Conservation (phyloP, 805 yeast genomes). For the Teunomyces cretensis region DNA sequence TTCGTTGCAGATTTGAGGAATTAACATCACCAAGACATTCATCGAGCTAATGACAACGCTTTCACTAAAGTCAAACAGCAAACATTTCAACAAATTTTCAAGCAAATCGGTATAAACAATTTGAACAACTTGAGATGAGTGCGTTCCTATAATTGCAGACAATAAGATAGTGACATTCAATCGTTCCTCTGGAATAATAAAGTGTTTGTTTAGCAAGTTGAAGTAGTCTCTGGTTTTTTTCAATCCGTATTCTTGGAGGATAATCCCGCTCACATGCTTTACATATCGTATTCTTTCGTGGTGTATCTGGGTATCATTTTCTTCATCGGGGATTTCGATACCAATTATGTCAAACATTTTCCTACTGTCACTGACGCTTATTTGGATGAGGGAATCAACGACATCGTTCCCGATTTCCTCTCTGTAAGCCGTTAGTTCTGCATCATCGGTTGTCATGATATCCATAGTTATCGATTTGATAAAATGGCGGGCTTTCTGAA, state of each 20-base stretch:
- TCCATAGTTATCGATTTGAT: constrained; percentile 20
- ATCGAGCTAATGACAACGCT: constrained; percentile 37
- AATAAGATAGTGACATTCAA: constrained; percentile 39
- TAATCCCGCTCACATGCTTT: constrained; percentile 39
- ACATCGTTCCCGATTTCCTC: constrained; percentile 19
- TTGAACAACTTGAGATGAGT: constrained; percentile 24
- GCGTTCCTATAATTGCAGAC: constrained; percentile 27
- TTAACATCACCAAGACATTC: constrained; percentile 29
- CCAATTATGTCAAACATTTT: constrained; percentile 17
- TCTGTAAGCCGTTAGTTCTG: constrained; percentile 17
- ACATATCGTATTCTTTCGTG: constrained; percentile 53
- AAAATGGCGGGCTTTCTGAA: constrained; percentile 28
- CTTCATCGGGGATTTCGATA: constrained; percentile 13
- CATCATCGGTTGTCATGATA: constrained; percentile 19
- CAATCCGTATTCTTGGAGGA: constrained; percentile 46
- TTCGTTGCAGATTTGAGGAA: constrained; percentile 44
- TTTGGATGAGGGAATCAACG: constrained; percentile 22
- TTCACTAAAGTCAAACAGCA: constrained; percentile 42
- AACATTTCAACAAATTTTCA: constrained; percentile 34
- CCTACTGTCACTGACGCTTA: constrained; percentile 22
- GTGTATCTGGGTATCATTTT: constrained; percentile 28
- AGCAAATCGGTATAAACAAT: constrained; percentile 38
- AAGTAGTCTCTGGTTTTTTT: constrained; percentile 37
- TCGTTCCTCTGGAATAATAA: constrained; percentile 34
- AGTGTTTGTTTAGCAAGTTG: constrained; percentile 32